Percentiles rank a stretch among this genome's conserved stretches.
Conservation (phyloP, 148 eudicot genomes). For the Spergularia marina region DNA sequence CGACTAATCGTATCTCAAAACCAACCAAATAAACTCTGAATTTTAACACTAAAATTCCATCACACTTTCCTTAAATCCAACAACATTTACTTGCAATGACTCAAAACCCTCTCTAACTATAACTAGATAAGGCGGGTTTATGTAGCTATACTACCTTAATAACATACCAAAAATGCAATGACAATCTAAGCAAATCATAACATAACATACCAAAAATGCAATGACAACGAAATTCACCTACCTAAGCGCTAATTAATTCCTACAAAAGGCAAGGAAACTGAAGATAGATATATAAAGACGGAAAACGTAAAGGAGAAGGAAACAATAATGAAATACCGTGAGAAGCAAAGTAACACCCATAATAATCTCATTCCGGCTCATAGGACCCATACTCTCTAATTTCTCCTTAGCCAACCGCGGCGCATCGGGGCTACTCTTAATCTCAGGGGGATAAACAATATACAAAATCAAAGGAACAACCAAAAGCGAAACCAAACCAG, state of each 20-base stretch:
- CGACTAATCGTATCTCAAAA: background rate
- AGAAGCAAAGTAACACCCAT: conserved; percentile 84
- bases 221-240: no score
- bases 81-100: no score
- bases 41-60: background rate
- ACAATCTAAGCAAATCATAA: no score
- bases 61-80: background rate
- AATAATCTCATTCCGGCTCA: conserved; percentile 79
- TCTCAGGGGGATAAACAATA: conserved; percentile 71
- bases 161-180: no score
- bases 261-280: no score
- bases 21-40: background rate
- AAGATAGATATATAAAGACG: background rate
- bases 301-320: background rate
- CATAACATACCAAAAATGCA: no score
- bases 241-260: no score
- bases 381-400: conserved; percentile 85
- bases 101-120: no score
- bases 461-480: conserved; percentile 82
- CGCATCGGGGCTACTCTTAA: conserved; percentile 96
- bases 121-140: no score
- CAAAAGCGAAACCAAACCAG: conserved; percentile 82
- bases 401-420: conserved; percentile 78
- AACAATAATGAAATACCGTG: conserved; percentile 46
- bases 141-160: no score